These are phyloP conservation scores for Beauveria asiatica DNA, from an alignment of 2,329 filamentous ascomycete species.

Conservation along the genomic window DNA sequence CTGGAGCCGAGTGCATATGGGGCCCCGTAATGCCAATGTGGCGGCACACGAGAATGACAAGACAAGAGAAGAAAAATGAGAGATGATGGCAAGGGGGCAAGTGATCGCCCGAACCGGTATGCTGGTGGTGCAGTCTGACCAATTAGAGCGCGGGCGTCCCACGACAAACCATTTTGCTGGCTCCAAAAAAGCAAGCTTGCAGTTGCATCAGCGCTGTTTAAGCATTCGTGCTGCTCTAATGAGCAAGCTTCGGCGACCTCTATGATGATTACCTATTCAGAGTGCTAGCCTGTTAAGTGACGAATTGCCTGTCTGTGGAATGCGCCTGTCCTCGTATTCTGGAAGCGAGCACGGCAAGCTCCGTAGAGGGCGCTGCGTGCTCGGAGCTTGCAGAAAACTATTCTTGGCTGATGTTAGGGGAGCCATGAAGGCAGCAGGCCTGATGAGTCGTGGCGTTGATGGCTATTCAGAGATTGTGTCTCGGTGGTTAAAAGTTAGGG, in stretches of 20 bases:
- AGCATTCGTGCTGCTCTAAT: not conserved
- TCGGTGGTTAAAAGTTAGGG: not conserved
- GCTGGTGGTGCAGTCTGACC: conserved; percentile 11
- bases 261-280: not conserved
- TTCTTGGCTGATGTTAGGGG: not conserved
- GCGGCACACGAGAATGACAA: not conserved
- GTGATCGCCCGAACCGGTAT: conserved; percentile 16
- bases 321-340: not conserved
- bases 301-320: not conserved
- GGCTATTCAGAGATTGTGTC: conserved; percentile 5
- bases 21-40: conserved; percentile 1
- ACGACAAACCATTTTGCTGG: conserved; percentile 2
- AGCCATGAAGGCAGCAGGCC: not conserved
- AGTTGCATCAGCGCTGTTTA: not conserved
- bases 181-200: conserved; percentile 5
- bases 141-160: not conserved
- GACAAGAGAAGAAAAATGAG: conserved; percentile 13
- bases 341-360: not conserved
- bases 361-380: not conserved
- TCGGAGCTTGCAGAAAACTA: not conserved
- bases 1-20: not conserved
- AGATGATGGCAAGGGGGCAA: conserved; percentile 14
- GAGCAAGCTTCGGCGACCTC: not conserved
- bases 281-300: not conserved
- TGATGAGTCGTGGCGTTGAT: not conserved